A percentile compares a stretch with the other conserved stretches of the same genome.
These are phyloP conservation scores for Hylodesmum podocarpum DNA, from an alignment of 306 rosid species.

Conservation along the genomic window DNA sequence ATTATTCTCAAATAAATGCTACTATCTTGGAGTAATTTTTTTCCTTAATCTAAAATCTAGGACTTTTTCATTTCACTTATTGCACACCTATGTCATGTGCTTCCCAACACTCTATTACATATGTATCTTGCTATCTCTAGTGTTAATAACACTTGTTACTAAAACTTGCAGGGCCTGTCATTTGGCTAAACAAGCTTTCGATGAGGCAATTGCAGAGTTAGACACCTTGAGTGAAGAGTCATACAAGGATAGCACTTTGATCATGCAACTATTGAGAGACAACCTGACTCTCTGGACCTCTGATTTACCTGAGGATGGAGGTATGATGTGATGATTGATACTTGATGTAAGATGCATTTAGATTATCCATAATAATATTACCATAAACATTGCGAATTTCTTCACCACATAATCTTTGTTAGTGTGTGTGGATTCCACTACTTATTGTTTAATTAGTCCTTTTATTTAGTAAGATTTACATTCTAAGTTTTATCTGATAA, in stretches of 20 bases:
- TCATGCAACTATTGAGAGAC: constrained; percentile 97
- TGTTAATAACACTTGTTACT: background rate
- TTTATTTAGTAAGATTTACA: background rate
- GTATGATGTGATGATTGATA: constrained; percentile 38
- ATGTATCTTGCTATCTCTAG: background rate
- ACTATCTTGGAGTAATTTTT: no score
- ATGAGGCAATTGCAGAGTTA: constrained; percentile 94
- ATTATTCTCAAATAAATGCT: no score
- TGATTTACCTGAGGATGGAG: constrained; percentile 98
- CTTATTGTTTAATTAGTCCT: background rate
- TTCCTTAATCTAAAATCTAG: background rate
- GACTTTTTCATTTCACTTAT: background rate
- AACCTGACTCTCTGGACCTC: constrained; percentile 98
- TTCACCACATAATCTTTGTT: background rate
- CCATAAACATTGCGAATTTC: background rate
- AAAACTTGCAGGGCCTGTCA: constrained; percentile 82
- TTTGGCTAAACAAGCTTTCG: constrained; percentile 95
- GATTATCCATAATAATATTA: background rate
- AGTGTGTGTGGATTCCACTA: background rate
- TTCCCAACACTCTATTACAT: background rate
- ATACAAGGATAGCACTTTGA: constrained; percentile 95
- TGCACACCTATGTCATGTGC: background rate
- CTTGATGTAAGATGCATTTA: constrained; percentile 19
- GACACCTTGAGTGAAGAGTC: constrained; percentile 95
- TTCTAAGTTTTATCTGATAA: background rate